A percentile compares a stretch with the other conserved stretches of the same genome.
Conservation (phyloP, 176 grass and related monocot species). For the Bonia amplexicaulis region DNA sequence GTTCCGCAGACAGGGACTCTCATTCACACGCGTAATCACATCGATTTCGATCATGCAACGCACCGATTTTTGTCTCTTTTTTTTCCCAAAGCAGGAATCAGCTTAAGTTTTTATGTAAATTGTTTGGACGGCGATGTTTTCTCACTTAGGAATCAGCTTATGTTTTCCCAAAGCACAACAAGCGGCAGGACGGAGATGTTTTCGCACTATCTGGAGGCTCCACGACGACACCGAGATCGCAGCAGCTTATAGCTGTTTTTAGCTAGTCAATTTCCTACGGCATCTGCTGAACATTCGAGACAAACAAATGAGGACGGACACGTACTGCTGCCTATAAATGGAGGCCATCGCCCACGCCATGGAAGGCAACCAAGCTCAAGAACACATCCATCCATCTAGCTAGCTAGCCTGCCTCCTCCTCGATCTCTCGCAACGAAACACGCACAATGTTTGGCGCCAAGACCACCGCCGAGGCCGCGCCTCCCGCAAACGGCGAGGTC, state of each 20-base stretch:
- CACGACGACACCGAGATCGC: background rate
- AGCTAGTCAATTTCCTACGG: background rate
- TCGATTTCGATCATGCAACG: background rate
- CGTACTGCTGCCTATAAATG: conserved; percentile 38
- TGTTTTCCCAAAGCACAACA: no score
- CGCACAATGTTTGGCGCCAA: conserved; percentile 1
- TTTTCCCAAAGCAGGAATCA: background rate
- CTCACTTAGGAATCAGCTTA: no score
- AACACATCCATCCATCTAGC: background rate
- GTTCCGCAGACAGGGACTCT: background rate
- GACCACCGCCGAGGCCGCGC: background rate
- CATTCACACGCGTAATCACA: background rate
- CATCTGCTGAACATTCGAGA: background rate
- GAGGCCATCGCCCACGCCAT: background rate
- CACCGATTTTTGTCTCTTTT: background rate
- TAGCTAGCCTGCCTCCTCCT: background rate
- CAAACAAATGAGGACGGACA: background rate
- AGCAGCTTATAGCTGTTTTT: background rate
- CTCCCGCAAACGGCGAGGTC: conserved; percentile 17
- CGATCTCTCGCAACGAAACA: background rate
- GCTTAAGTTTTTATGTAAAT: no score
- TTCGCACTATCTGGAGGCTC: background rate
- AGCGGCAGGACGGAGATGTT: background rate
- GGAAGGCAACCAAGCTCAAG: conserved; percentile 12
- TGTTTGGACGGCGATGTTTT: background rate